phyloP scores from a whole-genome alignment of 257 asterid genomes.

The Rubia yunnanensis region DNA sequence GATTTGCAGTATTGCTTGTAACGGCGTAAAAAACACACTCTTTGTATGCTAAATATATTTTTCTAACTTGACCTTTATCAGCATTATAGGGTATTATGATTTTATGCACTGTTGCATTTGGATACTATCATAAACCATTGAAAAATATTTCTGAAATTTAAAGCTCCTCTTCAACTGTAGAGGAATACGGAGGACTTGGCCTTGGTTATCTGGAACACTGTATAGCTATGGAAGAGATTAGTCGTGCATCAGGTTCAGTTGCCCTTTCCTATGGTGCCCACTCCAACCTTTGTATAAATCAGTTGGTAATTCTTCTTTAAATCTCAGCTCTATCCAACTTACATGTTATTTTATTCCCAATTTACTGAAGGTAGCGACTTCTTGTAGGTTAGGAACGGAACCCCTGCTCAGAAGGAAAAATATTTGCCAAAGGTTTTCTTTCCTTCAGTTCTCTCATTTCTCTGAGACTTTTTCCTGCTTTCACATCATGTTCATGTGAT shows the following conservation, averaged over 20 bases:
- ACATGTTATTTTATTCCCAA: constrained; percentile 2
- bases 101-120: background rate
- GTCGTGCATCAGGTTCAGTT: constrained; percentile 98
- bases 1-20: background rate
- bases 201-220: constrained; percentile 97
- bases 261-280: constrained; percentile 98
- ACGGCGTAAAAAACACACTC: background rate
- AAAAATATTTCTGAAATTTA: background rate
- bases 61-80: background rate
- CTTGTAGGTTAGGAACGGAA: constrained; percentile 88
- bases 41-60: background rate
- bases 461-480: background rate
- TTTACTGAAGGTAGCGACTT: constrained; percentile 16
- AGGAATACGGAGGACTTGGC: constrained; percentile 98
- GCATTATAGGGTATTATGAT: background rate
- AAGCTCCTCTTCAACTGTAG: constrained; percentile 24
- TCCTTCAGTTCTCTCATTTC: constrained; percentile 16
- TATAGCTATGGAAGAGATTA: constrained; percentile 95
- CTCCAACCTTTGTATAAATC: constrained; percentile 88
- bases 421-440: constrained; percentile 83
- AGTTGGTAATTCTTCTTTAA: constrained; percentile 52
- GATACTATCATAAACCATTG: background rate
- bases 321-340: constrained; percentile 8
- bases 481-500: background rate
- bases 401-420: constrained; percentile 76